These are phyloP conservation scores for Alternaria tenuissima DNA, from an alignment of 2,329 filamentous ascomycete species.

Conservation along the genomic window DNA sequence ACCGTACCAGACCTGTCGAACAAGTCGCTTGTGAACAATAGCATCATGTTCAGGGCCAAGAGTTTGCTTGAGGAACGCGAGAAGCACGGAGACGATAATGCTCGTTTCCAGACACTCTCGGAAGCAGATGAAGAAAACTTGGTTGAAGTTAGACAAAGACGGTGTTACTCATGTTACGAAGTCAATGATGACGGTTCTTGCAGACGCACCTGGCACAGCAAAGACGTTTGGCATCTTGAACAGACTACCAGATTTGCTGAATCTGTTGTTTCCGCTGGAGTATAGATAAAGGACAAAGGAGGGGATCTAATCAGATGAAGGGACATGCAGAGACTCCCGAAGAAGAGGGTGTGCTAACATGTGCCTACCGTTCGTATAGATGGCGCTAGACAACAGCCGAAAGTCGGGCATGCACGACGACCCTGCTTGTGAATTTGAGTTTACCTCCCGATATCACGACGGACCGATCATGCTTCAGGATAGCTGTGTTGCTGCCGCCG, in stretches of 20 bases:
- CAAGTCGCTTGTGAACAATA: constrained; percentile 71
- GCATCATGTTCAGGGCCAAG: constrained; percentile 71
- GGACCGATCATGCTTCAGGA: constrained; percentile 14
- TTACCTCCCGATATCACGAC: constrained; percentile 4
- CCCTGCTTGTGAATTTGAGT: constrained; percentile 14
- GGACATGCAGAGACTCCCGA: not conserved
- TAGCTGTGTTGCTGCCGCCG: constrained; percentile 2
- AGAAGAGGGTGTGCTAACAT: not conserved
- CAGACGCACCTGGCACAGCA: constrained; percentile 67
- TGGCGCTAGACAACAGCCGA: constrained; percentile 22
- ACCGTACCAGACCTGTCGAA: constrained; percentile 75
- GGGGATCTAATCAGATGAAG: constrained; percentile 37
- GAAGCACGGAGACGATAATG: constrained; percentile 86
- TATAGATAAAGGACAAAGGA: constrained; percentile 17
- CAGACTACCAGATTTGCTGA: constrained; percentile 2
- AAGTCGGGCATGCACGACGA: constrained; percentile 14
- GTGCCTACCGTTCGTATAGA: constrained; percentile 7
- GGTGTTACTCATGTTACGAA: not conserved
- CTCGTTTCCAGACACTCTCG: constrained; percentile 83
- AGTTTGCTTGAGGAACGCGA: constrained; percentile 85
- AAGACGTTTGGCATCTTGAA: constrained; percentile 71
- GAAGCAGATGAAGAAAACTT: constrained; percentile 89
- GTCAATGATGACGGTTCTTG: not conserved
- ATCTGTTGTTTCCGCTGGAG: not conserved
- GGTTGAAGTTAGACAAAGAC: not conserved